Evolutionary conservation across 2,329 filamentous ascomycete genomes (phyloP), one percentile per base, ranked within the genome.

Genomic region (Penicillium sp.): DNA sequence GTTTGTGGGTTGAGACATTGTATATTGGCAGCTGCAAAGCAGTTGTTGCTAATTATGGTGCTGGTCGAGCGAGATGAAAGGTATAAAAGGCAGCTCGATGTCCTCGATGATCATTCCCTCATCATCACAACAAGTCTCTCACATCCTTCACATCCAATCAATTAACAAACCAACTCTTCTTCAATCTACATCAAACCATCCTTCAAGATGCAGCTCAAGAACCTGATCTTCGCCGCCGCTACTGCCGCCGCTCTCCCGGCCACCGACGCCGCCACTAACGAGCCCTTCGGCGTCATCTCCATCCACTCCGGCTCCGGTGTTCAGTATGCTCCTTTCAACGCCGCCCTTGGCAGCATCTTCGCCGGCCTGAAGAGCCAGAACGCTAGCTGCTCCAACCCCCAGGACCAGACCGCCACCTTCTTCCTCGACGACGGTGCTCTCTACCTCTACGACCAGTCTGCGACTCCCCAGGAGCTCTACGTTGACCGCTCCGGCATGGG

Each of bases 401-500:
- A 61, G n/a, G 57, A 66, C 34, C 57, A 72, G 53, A 64, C 59
- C 31, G 79, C 78, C 43, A 77, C 73, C 35, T 80, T 83, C 65
- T 67, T 68, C 56, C 64, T 81, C 57, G 45, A 70, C 34, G 67
- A 76, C 40, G 69, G 68, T 41, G 68, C 69, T 39, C 71, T 80
- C 24, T 74, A 64, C 61, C 72, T 83, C 29, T 80, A 75, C 64
- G 72, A 70, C 29, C 55, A 60, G 24, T 65, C 67, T 19, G 68
- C 65, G 4, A 68, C 66, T 39, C 65, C 67, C 3, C 80, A 82
- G 68, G 65, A 75, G 57, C 51, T 78, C 44, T 82, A 61, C 54
- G 74, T 75, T 35, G 79, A 83, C 63, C 74, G 75, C 39, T 79
- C 76, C 40, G 79, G 77, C 59, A 80, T 81, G 77, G 79, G 77